Evolutionary conservation across 371 early-diverging fungal species (phyloP).

Genomic region (Apophysomyces variabilis): DNA sequence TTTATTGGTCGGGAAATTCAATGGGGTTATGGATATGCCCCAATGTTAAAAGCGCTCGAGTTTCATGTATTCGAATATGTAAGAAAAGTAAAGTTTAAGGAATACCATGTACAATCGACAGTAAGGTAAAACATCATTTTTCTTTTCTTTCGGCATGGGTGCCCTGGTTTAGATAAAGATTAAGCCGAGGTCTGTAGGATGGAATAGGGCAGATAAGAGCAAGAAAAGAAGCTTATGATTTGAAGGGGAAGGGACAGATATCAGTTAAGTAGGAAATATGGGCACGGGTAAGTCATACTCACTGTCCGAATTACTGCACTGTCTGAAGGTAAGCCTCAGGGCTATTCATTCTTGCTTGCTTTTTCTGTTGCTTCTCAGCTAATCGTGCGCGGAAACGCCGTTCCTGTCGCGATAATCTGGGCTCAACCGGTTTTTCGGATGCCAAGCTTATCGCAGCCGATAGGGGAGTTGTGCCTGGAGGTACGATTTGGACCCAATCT

Average conservation of each 20-base stretch:
- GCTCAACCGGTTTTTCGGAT: not conserved
- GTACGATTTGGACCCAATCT: not conserved
- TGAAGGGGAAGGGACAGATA: not conserved
- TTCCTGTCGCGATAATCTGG: conserved; percentile 1
- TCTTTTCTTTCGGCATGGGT: too few species aligned
- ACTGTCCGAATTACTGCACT: too few species aligned
- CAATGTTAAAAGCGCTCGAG: too few species aligned
- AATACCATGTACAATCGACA: too few species aligned
- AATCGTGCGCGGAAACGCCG: not conserved
- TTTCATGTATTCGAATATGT: too few species aligned
- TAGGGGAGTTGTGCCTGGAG: not conserved
- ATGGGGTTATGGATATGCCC: too few species aligned
- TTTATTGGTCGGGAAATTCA: too few species aligned
- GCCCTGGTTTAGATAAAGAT: too few species aligned
- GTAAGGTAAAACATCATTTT: too few species aligned
- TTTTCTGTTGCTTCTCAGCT: not conserved
- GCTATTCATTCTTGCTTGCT: not conserved
- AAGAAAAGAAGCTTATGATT: not conserved
- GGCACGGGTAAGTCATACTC: not conserved
- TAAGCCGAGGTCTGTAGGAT: too few species aligned
- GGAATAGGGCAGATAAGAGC: not conserved
- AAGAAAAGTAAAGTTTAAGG: too few species aligned
- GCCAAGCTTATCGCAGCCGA: not conserved
- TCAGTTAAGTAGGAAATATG: not conserved
- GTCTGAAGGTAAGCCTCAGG: not conserved